These are phyloP conservation scores for Macrolepiota albuminosa DNA, from an alignment of 768 basidiomycete genomes.

Conservation along the genomic window DNA sequence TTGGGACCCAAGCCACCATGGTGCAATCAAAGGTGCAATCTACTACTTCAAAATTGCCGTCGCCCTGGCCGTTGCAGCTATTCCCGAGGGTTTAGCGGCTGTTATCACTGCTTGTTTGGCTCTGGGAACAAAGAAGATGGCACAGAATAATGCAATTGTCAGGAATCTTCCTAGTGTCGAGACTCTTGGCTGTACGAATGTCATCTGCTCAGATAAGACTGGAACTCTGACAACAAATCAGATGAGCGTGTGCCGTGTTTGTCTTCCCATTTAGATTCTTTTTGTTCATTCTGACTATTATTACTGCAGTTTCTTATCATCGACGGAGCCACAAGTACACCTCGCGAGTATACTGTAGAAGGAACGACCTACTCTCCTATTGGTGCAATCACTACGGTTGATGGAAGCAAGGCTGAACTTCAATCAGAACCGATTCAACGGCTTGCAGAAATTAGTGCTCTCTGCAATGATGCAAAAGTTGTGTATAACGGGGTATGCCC, in stretches of 20 bases:
- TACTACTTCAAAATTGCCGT: conserved; percentile 99
- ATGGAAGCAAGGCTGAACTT: conserved; percentile 62
- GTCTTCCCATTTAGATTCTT: conserved; percentile 13
- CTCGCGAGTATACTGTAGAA: conserved; percentile 75
- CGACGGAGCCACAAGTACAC: conserved; percentile 42
- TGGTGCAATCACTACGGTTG: conserved; percentile 65
- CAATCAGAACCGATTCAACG: conserved; percentile 70
- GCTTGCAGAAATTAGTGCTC: conserved; percentile 84
- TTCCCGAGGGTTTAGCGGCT: conserved; percentile 96
- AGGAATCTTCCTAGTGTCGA: conserved; percentile 95
- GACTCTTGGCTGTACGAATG: conserved; percentile 95
- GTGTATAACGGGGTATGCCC: conserved; percentile 68
- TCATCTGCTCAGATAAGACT: conserved; percentile 99
- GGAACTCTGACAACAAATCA: conserved; percentile 95
- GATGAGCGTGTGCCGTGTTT: conserved; percentile 87
- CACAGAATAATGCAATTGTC: conserved; percentile 97
- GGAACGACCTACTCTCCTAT: conserved; percentile 90
- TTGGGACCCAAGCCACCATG: conserved; percentile 90
- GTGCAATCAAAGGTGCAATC: conserved; percentile 87
- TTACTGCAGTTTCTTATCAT: conserved; percentile 67
- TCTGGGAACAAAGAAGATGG: conserved; percentile 98
- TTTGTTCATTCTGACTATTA: conserved; percentile 4
- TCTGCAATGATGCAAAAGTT: conserved; percentile 94
- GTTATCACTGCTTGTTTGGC: conserved; percentile 97
- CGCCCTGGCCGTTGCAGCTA: conserved; percentile 96